phyloP scores from a whole-genome alignment of 108 stramenopile species.

The Nitzschia putrida region DNA sequence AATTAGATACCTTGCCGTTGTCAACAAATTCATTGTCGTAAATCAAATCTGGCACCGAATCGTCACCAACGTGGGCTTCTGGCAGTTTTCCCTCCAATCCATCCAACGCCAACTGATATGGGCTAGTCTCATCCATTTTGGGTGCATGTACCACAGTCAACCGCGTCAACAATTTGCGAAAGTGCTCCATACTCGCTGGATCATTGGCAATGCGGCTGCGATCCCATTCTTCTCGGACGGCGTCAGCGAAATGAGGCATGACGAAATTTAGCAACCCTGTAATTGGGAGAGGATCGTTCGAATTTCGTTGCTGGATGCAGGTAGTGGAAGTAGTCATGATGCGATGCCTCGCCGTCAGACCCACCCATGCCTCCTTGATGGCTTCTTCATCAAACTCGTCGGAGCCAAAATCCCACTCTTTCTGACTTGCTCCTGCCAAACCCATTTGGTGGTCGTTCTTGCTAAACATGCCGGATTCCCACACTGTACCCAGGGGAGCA shows the following conservation, averaged over 20 bases:
- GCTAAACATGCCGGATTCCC: constrained; percentile 72
- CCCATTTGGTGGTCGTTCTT: constrained; percentile 65
- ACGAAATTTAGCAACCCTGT: constrained; percentile 63
- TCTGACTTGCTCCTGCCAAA: constrained; percentile 44
- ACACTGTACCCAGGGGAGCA: constrained; percentile 58
- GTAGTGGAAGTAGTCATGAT: constrained; percentile 58
- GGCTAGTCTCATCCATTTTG: constrained; percentile 23
- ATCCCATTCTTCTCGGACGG: constrained; percentile 85
- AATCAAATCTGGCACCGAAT: constrained; percentile 45
- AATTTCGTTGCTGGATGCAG: constrained; percentile 28
- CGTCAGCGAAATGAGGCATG: constrained; percentile 72
- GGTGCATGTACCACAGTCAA: constrained; percentile 68
- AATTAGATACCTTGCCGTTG: constrained; percentile 51
- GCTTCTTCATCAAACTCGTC: constrained; percentile 38
- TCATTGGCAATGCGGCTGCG: constrained; percentile 61
- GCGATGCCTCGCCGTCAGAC: constrained; percentile 84
- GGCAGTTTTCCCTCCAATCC: constrained; percentile 57
- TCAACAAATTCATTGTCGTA: constrained; percentile 48
- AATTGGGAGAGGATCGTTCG: constrained; percentile 53
- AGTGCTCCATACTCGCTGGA: constrained; percentile 67
- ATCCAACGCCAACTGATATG: constrained; percentile 52
- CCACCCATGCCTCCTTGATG: constrained; percentile 60
- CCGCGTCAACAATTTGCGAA: constrained; percentile 66
- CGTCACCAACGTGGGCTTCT: constrained; percentile 12
- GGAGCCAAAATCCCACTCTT: constrained; percentile 58